Base-by-base conservation (phyloP, 768 basidiomycete species). In the Pleurotus tuber-regium region DNA sequence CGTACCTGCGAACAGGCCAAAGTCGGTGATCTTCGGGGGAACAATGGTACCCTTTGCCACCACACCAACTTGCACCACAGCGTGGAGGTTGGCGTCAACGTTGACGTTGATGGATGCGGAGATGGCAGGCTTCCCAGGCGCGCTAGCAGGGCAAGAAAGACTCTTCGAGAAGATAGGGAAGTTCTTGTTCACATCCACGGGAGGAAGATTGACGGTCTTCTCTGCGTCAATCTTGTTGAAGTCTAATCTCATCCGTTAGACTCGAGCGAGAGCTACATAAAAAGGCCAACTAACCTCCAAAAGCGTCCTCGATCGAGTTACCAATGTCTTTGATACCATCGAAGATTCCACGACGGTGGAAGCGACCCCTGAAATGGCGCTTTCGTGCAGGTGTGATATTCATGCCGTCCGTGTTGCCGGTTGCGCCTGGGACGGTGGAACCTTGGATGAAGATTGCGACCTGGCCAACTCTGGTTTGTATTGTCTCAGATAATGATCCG, bases 1-100 rank as follows among this genome's bases (percentile, higher is more conserved):
- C 14, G 8, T 7, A 31, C 30, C 30, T 31, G 61, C 60, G 21
- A 61, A 59, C 26, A 69, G 43, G 16, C 57, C 61, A 50, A 68
- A 61, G 7, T 66, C 59, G n/a, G 40, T 43, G 24, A 70, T 43
- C 1, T 59, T 54, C 6, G 67, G 68, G 4, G 74, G 74, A 28
- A 71, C 35, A 8, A 57, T 43, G 4, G 48, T 50, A 24, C 56
- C 56, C 14, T 53, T 38, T 2, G 61, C 66, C 3, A 57, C 65
- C 2, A 69, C 54, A 19, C 69, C 70, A 39, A 64, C 43, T 18
- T 23, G 14, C 2, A 65, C 57, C 10, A 65, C 52, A 2, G 61
- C 65, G 28, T 65, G 61, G 16, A 63, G 64, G 38, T 57, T 59
- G n/a, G 61, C 57, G 4, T 56, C 50, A 1, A 60, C 43, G 43